Evolutionary conservation across 805 yeast species (phyloP), one percentile per base, ranked within the genome.

Genomic region (Sugiyamaella marilandica): DNA sequence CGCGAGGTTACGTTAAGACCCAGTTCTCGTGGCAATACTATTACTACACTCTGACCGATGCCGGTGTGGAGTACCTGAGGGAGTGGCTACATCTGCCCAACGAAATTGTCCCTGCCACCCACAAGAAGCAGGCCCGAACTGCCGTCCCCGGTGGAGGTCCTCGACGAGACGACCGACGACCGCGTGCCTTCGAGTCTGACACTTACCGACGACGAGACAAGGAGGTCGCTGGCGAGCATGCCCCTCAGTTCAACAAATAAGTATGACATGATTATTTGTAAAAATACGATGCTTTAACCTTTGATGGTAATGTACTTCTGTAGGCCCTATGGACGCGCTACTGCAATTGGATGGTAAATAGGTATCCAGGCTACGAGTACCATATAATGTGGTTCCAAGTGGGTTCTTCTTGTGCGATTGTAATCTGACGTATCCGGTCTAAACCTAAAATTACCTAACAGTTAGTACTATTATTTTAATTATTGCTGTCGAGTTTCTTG

Each of bases 11-110:
- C 85, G 98, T 94, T 79, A 90, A 92, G 88, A 94, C 99, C 70
- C 98, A 90, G 81, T 94, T 92, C 86, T 92, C 98, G 73, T 94
- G 99, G 99, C 97, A 91, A 85, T 89, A 89, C 85, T 94, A 94
- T 83, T 94, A 94, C 96, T 94, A 94, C 95, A 89, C 99, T 83
- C 87, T 94, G 75, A 94, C 98, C 75, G 98, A 94, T 75, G 97
- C 88, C 80, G 99, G 99, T 85, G 92, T 94, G 65, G 96, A 90
- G 74, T 94, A 81, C 87, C 86, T 94, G 74, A 87, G 97, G 82
- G 90, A 88, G 75, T 94, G 90, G 88, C 86, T 94, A 78, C 90
- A 91, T 85, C 84, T 94, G 71, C 99, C 99, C 80, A 95, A 87
- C 78, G 95, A 90, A 80, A 86, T 94, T 76, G 92, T 90, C 77